phyloP scores from a whole-genome alignment of 306 rosid genomes.

The Cicer arietinum region DNA sequence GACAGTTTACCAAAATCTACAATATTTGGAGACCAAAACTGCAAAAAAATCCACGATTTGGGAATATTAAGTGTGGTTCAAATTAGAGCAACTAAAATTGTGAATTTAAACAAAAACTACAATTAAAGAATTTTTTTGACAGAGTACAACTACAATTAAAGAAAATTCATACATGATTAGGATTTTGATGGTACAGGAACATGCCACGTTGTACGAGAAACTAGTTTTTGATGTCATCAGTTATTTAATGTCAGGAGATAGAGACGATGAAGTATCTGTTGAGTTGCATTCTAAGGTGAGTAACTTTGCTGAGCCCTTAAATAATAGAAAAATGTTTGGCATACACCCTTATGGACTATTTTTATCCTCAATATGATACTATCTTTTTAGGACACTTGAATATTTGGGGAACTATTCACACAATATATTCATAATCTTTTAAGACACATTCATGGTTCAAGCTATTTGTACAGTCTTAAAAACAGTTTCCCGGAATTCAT shows the following conservation, averaged over 20 bases:
- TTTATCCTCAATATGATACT: background rate
- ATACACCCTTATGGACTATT: too few species aligned
- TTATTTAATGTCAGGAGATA: constrained; percentile 64
- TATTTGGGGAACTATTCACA: too few species aligned
- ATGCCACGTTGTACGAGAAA: constrained; percentile 83
- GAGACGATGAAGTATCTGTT: constrained; percentile 78
- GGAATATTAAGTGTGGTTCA: background rate
- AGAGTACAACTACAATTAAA: background rate
- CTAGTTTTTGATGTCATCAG: constrained; percentile 64
- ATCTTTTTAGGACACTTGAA: too few species aligned
- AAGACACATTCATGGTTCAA: background rate
- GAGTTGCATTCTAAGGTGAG: constrained; percentile 70
- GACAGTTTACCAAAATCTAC: too few species aligned
- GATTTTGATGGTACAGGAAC: constrained; percentile 60
- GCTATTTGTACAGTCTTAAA: constrained; percentile 9
- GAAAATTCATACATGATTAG: constrained; percentile 3
- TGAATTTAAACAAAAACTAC: background rate
- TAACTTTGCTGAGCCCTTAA: background rate
- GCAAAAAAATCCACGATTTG: too few species aligned
- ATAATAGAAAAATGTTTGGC: background rate
- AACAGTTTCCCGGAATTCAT: background rate
- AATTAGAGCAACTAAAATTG: background rate
- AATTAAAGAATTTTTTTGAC: background rate
- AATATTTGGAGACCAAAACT: too few species aligned
- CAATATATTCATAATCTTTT: too few species aligned